Percentiles rank a stretch among this genome's conserved stretches.
Conservation (phyloP, 768 basidiomycete genomes). For the Amanita muscaria region DNA sequence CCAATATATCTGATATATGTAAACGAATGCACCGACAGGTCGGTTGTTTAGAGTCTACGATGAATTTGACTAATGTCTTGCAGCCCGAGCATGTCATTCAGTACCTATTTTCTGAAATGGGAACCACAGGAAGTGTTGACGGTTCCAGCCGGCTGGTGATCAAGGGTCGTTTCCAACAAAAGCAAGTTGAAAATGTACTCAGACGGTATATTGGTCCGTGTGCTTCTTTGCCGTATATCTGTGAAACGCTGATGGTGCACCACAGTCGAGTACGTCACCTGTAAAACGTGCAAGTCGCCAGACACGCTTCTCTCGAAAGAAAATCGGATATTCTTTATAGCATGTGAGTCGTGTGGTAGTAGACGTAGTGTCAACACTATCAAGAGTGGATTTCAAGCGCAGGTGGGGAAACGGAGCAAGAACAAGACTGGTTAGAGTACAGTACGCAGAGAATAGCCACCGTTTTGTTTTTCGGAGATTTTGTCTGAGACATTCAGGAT, state of each 20-base stretch:
- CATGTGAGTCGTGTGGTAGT: constrained; percentile 86
- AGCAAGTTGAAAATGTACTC: constrained; percentile 95
- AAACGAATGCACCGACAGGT: constrained; percentile 90
- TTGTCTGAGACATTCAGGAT: constrained; percentile 5
- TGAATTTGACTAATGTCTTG: not conserved
- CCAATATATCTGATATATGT: constrained; percentile 96
- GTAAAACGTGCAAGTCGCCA: constrained; percentile 98
- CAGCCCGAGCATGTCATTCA: constrained; percentile 96
- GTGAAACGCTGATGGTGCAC: not conserved
- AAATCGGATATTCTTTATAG: constrained; percentile 98
- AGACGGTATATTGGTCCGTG: constrained; percentile 89
- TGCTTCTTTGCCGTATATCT: not conserved
- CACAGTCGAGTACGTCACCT: constrained; percentile 94
- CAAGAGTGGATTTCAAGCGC: constrained; percentile 98
- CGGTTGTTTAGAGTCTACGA: constrained; percentile 6
- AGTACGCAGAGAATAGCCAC: not conserved
- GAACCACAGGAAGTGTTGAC: constrained; percentile 93
- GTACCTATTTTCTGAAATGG: constrained; percentile 96
- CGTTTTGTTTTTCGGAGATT: not conserved
- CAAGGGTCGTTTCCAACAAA: constrained; percentile 97
- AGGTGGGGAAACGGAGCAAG: constrained; percentile 82
- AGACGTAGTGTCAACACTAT: constrained; percentile 89
- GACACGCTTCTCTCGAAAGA: constrained; percentile 96
- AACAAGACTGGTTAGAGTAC: constrained; percentile 57
- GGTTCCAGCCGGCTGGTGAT: constrained; percentile 89